phyloP scores from a whole-genome alignment of 176 grass and related monocot species.

The Luzula sylvatica region DNA sequence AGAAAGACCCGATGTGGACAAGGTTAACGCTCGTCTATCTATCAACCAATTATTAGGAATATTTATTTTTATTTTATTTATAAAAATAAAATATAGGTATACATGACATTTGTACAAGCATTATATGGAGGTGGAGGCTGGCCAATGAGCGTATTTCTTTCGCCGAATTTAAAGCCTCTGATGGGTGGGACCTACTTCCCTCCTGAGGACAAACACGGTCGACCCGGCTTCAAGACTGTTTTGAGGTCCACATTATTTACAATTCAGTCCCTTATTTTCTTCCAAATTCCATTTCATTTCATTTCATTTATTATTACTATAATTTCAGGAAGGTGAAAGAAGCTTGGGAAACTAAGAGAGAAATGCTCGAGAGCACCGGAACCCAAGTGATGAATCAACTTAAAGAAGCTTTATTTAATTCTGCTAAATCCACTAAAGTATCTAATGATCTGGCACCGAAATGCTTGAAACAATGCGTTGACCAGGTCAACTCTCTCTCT shows the following conservation, averaged over 20 bases:
- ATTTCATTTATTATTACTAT: too few species aligned
- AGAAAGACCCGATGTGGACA: conserved; percentile 94
- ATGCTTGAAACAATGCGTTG: conserved; percentile 54
- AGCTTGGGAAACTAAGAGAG: conserved; percentile 79
- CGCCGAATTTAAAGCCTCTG: conserved; percentile 68
- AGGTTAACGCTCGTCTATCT: too few species aligned
- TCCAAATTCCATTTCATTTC: too few species aligned
- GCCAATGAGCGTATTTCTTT: conserved; percentile 90
- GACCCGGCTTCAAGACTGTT: conserved; percentile 91
- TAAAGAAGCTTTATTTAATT: conserved; percentile 55
- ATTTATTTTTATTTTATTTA: too few species aligned
- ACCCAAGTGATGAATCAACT: conserved; percentile 63
- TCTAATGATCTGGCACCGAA: conserved; percentile 41
- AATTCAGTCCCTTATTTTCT: too few species aligned
- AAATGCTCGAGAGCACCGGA: conserved; percentile 56
- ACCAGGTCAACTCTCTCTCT: conserved; percentile 36
- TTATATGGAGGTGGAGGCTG: conserved; percentile 85
- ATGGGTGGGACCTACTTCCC: conserved; percentile 99
- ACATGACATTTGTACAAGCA: conserved; percentile 87
- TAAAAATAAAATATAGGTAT: conserved; percentile 69
- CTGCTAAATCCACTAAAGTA: conserved; percentile 51
- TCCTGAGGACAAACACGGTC: conserved; percentile 79
- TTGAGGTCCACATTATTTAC: conserved; percentile 38
- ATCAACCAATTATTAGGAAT: too few species aligned
- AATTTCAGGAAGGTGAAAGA: conserved; percentile 73